Evolutionary conservation across 768 basidiomycete genomes (phyloP).

Genomic region (Tylopilus vinaceipallidus): DNA sequence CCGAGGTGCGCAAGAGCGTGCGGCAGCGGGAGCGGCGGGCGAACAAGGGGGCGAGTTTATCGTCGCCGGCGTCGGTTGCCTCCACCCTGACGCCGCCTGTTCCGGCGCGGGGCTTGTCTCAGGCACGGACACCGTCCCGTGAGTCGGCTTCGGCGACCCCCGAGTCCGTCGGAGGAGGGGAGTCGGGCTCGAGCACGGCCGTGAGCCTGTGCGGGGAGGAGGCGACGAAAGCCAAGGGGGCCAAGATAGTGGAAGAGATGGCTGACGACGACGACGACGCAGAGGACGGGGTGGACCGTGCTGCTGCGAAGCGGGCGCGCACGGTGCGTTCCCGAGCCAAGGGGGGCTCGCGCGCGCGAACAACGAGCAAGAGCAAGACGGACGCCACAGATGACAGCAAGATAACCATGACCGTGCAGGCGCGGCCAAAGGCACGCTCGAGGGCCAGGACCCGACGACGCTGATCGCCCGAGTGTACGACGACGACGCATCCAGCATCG

Average conservation of each 20-base stretch:
- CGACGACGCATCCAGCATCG: constrained; percentile 14
- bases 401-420: constrained; percentile 21
- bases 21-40: constrained; percentile 30
- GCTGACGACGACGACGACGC: constrained; percentile 15
- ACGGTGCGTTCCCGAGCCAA: constrained; percentile 23
- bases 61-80: constrained; percentile 28
- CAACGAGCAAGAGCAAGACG: constrained; percentile 15
- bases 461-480: constrained; percentile 18
- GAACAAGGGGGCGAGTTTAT: constrained; percentile 14
- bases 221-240: constrained; percentile 20
- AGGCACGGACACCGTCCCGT: constrained; percentile 21
- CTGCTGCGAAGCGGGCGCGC: constrained; percentile 21
- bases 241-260: constrained; percentile 11
- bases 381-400: constrained; percentile 14
- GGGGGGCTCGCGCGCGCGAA: constrained; percentile 17
- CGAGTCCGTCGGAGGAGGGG: constrained; percentile 27
- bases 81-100: constrained; percentile 32
- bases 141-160: constrained; percentile 21
- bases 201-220: constrained; percentile 32
- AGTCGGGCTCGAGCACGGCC: constrained; percentile 34
- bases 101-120: constrained; percentile 20
- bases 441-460: constrained; percentile 30
- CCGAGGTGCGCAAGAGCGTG: constrained; percentile 29
- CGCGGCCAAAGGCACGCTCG: constrained; percentile 33
- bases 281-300: constrained; percentile 12